Evolutionary conservation across 352 stramenopile genomes (phyloP).

Genomic region (Pythium insidiosum): DNA sequence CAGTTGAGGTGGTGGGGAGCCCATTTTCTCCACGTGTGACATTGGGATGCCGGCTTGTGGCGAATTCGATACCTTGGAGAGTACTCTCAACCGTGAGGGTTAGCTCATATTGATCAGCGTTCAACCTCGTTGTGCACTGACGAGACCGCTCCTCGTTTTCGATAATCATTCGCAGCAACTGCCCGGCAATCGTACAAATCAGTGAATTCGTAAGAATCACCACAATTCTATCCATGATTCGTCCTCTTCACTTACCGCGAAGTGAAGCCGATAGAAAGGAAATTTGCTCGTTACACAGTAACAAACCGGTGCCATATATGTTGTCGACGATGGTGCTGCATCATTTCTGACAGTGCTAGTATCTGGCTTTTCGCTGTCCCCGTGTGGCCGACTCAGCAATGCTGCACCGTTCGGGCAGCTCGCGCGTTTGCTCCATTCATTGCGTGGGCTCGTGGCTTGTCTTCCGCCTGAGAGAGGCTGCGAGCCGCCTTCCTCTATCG

Average conservation of each 20-base stretch:
- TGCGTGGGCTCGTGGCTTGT: conserved; percentile 11
- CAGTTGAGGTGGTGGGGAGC: neutral
- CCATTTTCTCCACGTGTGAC: neutral
- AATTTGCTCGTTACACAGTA: conserved; percentile 87
- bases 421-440: conserved; percentile 21
- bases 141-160: conserved; percentile 40
- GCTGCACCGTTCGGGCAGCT: conserved; percentile 22
- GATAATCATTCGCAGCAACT: conserved; percentile 56
- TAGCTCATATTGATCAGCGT: conserved; percentile 49
- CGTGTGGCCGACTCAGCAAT: conserved; percentile 3
- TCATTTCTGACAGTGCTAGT: neutral
- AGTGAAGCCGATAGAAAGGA: conserved; percentile 82
- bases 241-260: conserved; percentile 53
- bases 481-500: conserved; percentile 2
- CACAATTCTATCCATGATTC: too few relatives aligned
- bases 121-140: too few relatives aligned
- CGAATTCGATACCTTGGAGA: conserved; percentile 47
- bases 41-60: conserved; percentile 49
- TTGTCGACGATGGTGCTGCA: neutral
- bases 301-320: conserved; percentile 51
- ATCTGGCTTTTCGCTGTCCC: too few relatives aligned
- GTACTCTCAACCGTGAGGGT: conserved; percentile 40
- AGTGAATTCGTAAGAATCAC: too few relatives aligned
- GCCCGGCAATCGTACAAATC: too few relatives aligned
- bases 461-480: too few relatives aligned